Evolutionary conservation across 2,329 filamentous ascomycete genomes (phyloP), one percentile per base, ranked within the genome.

Genomic region (Hyphodiscus sp.): DNA sequence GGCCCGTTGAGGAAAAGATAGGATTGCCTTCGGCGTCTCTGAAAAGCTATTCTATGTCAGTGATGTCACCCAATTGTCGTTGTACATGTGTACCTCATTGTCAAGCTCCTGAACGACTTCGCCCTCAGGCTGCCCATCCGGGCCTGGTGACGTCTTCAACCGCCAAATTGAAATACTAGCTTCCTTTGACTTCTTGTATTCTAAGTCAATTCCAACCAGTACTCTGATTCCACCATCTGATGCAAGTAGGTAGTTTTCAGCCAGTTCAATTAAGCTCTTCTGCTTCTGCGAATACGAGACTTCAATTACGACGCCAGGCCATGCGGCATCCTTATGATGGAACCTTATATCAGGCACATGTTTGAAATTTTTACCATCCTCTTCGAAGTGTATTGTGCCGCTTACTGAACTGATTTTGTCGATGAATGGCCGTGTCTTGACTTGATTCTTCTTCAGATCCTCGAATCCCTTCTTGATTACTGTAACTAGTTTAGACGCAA

Each of bases 321-420:
- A 59, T 46, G 33, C 45, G 41, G 50, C 53, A 51, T 55, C 55
- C 43, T 50, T 44, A 54, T 55, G 52, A 41, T 55, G 45, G 47
- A 59, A 56, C 56, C 38, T 54, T 46, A 54, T 52, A 54, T 58
- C 54, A 52, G 56, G 56, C 33, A 43, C 43, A 53, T 54, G 48
- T 50, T 49, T 53, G 45, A 54, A n/a, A 52, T 30, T 56, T 58
- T 55, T 26, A n/a, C 54, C 75, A 1, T 61, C 54, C 50, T 55
- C 52, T n/a, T n/a, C n/a, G 50, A 59, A 56, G 49, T 59, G 23
- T 48, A 59, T 51, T 52, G 44, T 47, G 45, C 54, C 52, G 52
- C 42, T 59, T 20, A 57, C 49, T 4, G 23, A 8, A 3, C 23
- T 26, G 23, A 26, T 26, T 4, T 8, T 8, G 4, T 26, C 8